Percentiles rank a stretch among this genome's conserved stretches.
These are phyloP conservation scores for Phyllosticta citriasiana DNA, from an alignment of 2,329 filamentous ascomycete species.

Conservation along the genomic window DNA sequence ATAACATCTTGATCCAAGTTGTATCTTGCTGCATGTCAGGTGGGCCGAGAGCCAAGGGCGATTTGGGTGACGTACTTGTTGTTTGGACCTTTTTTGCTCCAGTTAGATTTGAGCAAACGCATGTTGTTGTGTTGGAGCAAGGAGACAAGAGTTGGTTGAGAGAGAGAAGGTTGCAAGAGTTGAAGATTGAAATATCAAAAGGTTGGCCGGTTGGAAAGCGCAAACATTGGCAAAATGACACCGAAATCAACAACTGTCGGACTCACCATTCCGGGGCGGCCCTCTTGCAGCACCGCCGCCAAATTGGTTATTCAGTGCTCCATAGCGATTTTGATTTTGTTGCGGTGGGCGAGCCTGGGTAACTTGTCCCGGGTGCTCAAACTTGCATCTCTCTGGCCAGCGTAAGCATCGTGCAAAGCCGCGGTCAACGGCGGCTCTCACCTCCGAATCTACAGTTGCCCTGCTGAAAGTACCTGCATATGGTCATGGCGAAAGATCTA, in stretches of 20 bases:
- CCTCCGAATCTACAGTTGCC: slow-evolving; percentile 57
- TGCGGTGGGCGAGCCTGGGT: slow-evolving; percentile 15
- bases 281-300: slow-evolving; percentile 1
- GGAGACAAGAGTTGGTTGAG: background rate
- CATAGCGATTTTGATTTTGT: slow-evolving; percentile 46
- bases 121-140: background rate
- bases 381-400: slow-evolving; percentile 46
- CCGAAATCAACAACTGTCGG: background rate
- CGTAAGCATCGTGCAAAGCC: background rate
- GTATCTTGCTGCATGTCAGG: background rate
- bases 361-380: slow-evolving; percentile 44
- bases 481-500: slow-evolving; percentile 22
- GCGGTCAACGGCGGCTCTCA: slow-evolving; percentile 24
- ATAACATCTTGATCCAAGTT: slow-evolving; percentile 19
- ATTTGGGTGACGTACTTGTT: background rate
- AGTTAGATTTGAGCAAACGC: background rate
- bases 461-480: slow-evolving; percentile 57
- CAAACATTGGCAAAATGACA: background rate
- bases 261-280: slow-evolving; percentile 32
- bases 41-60: background rate
- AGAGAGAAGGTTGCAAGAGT: background rate
- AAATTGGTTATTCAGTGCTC: slow-evolving; percentile 30
- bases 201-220: background rate
- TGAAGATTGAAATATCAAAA: background rate
- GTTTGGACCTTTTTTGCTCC: background rate